These are phyloP conservation scores for Oenanthe sinensis DNA, from an alignment of 129 eudicot genomes.

Conservation along the genomic window DNA sequence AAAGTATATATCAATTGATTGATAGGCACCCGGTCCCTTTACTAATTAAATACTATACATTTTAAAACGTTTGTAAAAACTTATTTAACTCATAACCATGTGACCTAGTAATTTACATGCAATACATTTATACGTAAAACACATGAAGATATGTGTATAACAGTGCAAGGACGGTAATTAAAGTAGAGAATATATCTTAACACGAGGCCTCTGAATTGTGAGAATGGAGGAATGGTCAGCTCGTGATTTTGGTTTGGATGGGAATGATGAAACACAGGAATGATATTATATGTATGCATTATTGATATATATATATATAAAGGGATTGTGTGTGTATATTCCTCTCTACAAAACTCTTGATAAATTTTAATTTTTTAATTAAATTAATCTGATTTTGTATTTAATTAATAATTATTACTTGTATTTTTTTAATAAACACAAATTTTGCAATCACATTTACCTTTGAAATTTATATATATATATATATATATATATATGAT, in stretches of 20 bases:
- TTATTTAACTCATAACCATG: not conserved
- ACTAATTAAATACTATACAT: no score
- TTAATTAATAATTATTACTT: no score
- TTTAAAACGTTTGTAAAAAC: no score
- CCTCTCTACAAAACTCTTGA: not conserved
- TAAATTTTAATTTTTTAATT: no score
- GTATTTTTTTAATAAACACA: no score
- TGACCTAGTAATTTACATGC: not conserved
- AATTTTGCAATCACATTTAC: no score
- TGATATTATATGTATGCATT: not conserved
- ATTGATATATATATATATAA: not conserved
- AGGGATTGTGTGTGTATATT: not conserved
- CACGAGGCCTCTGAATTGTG: constrained; percentile 12
- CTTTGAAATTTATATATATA: no score
- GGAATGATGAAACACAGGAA: constrained; percentile 35
- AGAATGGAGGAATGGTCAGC: constrained; percentile 46
- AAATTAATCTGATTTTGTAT: no score
- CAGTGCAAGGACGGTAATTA: not conserved
- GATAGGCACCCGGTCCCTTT: no score
- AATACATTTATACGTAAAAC: not conserved
- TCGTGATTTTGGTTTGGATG: constrained; percentile 72
- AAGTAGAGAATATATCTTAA: not conserved
- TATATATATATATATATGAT: no score
- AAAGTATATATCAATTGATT: no score
- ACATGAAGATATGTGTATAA: not conserved